phyloP scores from a whole-genome alignment of 106 monocot species.

The Ottelia alismoides region DNA sequence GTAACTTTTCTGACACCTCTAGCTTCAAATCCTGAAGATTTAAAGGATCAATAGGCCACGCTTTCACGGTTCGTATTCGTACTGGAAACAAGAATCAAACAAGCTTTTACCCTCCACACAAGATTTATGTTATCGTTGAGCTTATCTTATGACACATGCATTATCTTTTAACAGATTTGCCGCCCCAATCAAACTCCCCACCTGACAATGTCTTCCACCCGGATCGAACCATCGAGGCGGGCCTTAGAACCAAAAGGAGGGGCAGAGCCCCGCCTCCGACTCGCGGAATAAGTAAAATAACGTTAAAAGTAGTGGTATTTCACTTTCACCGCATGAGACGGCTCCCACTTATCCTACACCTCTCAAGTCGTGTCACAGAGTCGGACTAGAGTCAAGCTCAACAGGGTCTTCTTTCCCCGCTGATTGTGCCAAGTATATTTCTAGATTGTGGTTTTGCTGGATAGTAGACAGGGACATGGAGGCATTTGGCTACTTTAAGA shows the following conservation, averaged over 20 bases:
- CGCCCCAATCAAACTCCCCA: conserved; percentile 68
- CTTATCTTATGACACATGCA: conserved; percentile 69
- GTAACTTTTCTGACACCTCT: conserved; percentile 73
- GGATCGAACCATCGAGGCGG: conserved; percentile 24
- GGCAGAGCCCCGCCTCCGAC: too few species aligned
- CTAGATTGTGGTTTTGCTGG: too few species aligned
- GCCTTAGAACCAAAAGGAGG: too few species aligned
- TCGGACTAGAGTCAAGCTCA: too few species aligned
- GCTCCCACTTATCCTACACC: too few species aligned
- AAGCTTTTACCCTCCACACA: conserved; percentile 48
- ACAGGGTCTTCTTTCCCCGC: conserved; percentile 5
- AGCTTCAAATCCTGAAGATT: conserved; percentile 58
- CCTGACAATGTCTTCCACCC: conserved; percentile 65
- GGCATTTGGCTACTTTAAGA: too few species aligned
- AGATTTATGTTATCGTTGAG: conserved; percentile 60
- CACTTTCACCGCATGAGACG: too few species aligned
- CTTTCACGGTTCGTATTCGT: conserved; percentile 71
- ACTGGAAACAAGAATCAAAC: conserved; percentile 71
- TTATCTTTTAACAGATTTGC: conserved; percentile 74
- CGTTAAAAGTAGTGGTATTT: too few species aligned
- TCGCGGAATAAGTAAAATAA: too few species aligned
- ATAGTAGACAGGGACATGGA: too few species aligned
- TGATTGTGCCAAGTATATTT: too few species aligned
- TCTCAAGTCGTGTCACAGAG: too few species aligned
- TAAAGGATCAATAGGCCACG: conserved; percentile 76